phyloP scores from a whole-genome alignment of 345 rosid genomes.

The Mallotus nudiflorus region DNA sequence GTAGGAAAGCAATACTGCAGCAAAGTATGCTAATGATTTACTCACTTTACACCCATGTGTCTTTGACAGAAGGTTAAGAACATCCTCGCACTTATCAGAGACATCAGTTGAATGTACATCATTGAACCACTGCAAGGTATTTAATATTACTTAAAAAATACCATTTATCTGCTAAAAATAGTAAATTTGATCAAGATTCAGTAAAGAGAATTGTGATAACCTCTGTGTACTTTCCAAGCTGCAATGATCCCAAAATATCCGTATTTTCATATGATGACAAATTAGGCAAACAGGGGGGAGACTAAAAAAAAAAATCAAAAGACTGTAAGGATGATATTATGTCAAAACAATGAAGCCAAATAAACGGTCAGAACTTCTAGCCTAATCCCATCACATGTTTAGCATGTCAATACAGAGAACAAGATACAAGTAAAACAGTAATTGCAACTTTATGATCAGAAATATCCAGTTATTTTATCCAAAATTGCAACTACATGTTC shows the following conservation, averaged over 20 bases:
- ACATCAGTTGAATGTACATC: slow-evolving; percentile 77
- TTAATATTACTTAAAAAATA: slow-evolving; percentile 7
- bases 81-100: slow-evolving; percentile 71
- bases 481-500: neutral
- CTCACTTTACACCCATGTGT: slow-evolving; percentile 78
- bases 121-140: slow-evolving; percentile 74
- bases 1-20: neutral
- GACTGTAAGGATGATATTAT: neutral
- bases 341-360: neutral
- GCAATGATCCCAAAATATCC: slow-evolving; percentile 53
- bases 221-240: slow-evolving; percentile 71
- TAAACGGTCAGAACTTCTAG: neutral
- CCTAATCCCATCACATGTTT: neutral
- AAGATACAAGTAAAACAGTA: neutral
- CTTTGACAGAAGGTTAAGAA: slow-evolving; percentile 54
- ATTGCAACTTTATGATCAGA: too few relatives aligned
- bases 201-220: slow-evolving; percentile 36
- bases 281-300: slow-evolving; percentile 73
- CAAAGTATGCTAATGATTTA: slow-evolving; percentile 13
- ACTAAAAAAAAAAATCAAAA: slow-evolving; percentile 32
- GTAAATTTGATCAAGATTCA: slow-evolving; percentile 7
- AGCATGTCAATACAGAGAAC: neutral
- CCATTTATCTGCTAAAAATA: neutral
- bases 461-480: neutral
- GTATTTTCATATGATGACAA: slow-evolving; percentile 45